Evolutionary conservation across 306 rosid genomes (phyloP).

Genomic region (Hippophae tibetana): DNA sequence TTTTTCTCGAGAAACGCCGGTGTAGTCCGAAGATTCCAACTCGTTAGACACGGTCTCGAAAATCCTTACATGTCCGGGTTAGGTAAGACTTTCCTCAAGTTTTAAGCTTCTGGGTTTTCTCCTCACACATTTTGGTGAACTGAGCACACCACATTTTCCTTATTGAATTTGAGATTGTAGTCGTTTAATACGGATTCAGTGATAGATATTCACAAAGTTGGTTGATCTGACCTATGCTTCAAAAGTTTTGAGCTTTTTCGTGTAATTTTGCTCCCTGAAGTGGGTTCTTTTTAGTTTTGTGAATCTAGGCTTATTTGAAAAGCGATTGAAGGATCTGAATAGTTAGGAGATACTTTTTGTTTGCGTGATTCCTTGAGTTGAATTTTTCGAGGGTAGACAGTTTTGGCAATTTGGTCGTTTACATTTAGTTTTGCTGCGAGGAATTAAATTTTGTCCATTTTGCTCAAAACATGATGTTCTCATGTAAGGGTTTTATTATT

Average conservation of each 20-base stretch:
- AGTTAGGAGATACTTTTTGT: background rate
- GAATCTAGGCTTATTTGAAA: slow-evolving; percentile 7
- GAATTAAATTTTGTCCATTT: slow-evolving; percentile 12
- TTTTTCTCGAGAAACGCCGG: slow-evolving; percentile 9
- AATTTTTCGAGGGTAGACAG: slow-evolving; percentile 17
- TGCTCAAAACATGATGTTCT: slow-evolving; percentile 18
- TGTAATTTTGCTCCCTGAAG: slow-evolving; percentile 4
- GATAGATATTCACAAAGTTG: slow-evolving; percentile 1
- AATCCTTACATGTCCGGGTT: background rate
- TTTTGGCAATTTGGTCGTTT: slow-evolving; percentile 1
- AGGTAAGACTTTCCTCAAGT: slow-evolving; percentile 23
- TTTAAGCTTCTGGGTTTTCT: slow-evolving; percentile 20
- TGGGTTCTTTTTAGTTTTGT: slow-evolving; percentile 14
- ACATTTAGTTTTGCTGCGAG: slow-evolving; percentile 10
- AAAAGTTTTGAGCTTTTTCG: slow-evolving; percentile 5
- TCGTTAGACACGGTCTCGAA: background rate
- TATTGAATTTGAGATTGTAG: slow-evolving; percentile 1
- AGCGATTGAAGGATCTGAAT: slow-evolving; percentile 14
- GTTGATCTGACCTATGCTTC: slow-evolving; percentile 21
- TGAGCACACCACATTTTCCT: slow-evolving; percentile 30
- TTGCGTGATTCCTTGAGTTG: slow-evolving; percentile 8
- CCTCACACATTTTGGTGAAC: slow-evolving; percentile 26
- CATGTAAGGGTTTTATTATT: slow-evolving; percentile 1
- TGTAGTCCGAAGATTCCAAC: slow-evolving; percentile 19
- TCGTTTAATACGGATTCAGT: slow-evolving; percentile 15